A percentile compares a stretch with the other conserved stretches of the same genome.
Evolutionary conservation across 176 grass and related monocot genomes (phyloP).

Genomic region (Lolium multiflorum): DNA sequence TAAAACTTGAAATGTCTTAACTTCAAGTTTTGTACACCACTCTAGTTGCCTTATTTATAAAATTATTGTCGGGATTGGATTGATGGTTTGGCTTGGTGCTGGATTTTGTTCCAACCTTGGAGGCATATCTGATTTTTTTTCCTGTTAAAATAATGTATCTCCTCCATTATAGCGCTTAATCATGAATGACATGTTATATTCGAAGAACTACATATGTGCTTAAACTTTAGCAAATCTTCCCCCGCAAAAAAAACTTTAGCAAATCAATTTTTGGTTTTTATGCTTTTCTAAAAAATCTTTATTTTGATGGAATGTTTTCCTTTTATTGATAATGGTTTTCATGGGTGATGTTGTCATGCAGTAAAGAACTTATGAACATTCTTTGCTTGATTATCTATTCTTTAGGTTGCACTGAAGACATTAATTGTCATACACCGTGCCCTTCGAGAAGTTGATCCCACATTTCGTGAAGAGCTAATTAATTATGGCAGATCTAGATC

Average conservation of each 20-base stretch:
- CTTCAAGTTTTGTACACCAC: slow-evolving; percentile 6
- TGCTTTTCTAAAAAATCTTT: neutral
- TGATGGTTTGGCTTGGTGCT: neutral
- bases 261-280: neutral
- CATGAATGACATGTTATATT: slow-evolving; percentile 1
- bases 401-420: slow-evolving; percentile 95
- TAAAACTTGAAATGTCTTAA: neutral
- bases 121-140: neutral
- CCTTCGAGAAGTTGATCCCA: slow-evolving; percentile 92
- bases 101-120: slow-evolving; percentile 6
- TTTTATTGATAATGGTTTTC: slow-evolving; percentile 11
- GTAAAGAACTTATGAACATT: slow-evolving; percentile 34
- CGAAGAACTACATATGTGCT: neutral
- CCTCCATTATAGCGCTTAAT: neutral
- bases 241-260: neutral
- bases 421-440: slow-evolving; percentile 97
- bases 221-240: neutral
- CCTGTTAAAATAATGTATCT: neutral
- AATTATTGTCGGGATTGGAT: neutral
- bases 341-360: neutral
- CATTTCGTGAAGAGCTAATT: slow-evolving; percentile 94
- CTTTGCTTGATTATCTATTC: slow-evolving; percentile 34
- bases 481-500: slow-evolving; percentile 95
- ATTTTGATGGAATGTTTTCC: neutral
- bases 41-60: neutral